Conservation (phyloP, 2,329 filamentous ascomycete genomes). For the Penicillium hesseltinei region DNA sequence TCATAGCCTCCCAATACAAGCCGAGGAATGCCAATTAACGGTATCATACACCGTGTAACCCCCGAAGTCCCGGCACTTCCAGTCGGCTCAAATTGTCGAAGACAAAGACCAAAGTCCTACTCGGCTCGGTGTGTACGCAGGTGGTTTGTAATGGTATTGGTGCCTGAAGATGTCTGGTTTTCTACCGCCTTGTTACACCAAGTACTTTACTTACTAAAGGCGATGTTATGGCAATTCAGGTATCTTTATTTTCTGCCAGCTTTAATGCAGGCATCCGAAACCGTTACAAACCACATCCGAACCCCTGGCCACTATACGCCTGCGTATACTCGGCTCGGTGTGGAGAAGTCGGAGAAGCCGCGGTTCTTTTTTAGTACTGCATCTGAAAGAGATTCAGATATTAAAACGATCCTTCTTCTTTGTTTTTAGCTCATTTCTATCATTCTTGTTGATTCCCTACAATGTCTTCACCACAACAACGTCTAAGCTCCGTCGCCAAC, state of each 20-base stretch:
- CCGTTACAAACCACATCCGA: too few relatives aligned
- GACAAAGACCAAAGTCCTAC: not conserved
- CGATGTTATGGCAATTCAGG: too few relatives aligned
- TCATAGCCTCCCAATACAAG: not conserved
- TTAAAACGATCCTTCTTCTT: constrained; percentile 8
- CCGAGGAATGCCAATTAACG: constrained; percentile 27
- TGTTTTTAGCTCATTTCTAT: not conserved
- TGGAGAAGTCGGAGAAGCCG: constrained; percentile 3
- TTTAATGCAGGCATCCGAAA: too few relatives aligned
- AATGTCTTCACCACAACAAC: constrained; percentile 42
- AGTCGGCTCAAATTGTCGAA: constrained; percentile 17
- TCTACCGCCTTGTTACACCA: too few relatives aligned
- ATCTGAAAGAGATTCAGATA: constrained; percentile 3
- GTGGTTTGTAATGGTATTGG: too few relatives aligned
- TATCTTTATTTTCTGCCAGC: too few relatives aligned
- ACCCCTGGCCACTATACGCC: too few relatives aligned
- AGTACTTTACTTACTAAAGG: too few relatives aligned
- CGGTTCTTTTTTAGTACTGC: constrained; percentile 24
- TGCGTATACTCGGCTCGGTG: not conserved
- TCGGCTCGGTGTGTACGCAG: not conserved
- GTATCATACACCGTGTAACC: constrained; percentile 27
- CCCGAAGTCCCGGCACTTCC: constrained; percentile 25
- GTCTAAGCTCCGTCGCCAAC: constrained; percentile 42
- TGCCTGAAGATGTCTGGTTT: too few relatives aligned
- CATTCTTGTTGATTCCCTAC: not conserved